Base-by-base conservation (phyloP, 176 grass and related monocot species). In the Dendrocalamus sinicus region DNA sequence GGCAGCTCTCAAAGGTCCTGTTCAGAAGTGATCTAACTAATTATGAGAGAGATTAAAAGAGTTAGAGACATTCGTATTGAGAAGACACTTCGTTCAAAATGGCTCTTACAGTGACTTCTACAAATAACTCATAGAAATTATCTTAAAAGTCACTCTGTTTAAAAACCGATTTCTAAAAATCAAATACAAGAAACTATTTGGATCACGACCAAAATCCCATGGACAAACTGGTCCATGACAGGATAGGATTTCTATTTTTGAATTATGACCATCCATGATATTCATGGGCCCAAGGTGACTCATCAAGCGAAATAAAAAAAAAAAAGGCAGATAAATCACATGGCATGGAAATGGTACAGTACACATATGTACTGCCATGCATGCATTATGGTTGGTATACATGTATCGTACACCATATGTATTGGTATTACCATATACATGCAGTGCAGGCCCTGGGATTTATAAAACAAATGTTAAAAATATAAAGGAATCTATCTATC, bases 251-350 rank as follows among this genome's bases (percentile, higher is more conserved):
- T 75, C 74, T 45, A 84, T 84, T 84, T 75, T 23, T 74, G 89
- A 91, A 87, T 91, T 43, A 84, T 61, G 80, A 43, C 30, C 81
- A 69, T 67, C 80, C 69, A 87, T 87, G 79, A 87, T 79, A 87
- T 59, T 51, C 7, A 20, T 77, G 85, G 88, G 80, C 39, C 89
- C 58, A 79, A 30, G 51, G 26, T 84, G 85, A 84, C 51, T 79
- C 75, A 68, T 50, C 79, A 30, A 63, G 12, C 13, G 13, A 82
- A 71, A 76, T 19, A 87, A 72, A 43, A 72, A 66, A 35, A 35
- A 26, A 66, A 71, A 50, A 24, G 3, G 20, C 9, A 85, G 72
- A 70, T 65, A 77, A 66, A 19, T 72, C 53, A 82, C 73, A 73
- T 86, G 78, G 43, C 35, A 81, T 44, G 70, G 5, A 67, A 64